phyloP scores from a whole-genome alignment of 2,329 filamentous ascomycete species.

The Phialophora expanda region DNA sequence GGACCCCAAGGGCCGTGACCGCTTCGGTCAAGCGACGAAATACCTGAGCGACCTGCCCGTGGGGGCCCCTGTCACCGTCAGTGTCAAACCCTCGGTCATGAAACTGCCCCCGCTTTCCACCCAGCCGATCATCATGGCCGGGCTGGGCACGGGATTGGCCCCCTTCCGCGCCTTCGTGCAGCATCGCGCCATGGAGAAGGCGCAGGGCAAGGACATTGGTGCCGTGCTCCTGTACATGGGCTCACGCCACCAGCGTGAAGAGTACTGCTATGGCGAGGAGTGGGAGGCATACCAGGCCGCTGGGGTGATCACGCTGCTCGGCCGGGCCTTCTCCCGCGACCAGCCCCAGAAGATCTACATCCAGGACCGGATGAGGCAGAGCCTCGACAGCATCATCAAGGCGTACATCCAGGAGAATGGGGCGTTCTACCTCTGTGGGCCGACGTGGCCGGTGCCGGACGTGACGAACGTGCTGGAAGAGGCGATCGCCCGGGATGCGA shows the following conservation, averaged over 20 bases:
- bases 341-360: constrained; percentile 99
- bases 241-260: constrained; percentile 94
- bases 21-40: constrained; percentile 89
- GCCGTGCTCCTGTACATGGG: constrained; percentile 95
- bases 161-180: constrained; percentile 99
- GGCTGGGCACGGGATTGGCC: constrained; percentile 94
- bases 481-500: constrained; percentile 79
- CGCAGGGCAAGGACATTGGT: constrained; percentile 94
- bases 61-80: constrained; percentile 82
- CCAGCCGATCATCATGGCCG: constrained; percentile 97
- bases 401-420: constrained; percentile 88
- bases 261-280: constrained; percentile 98
- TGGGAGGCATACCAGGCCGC: constrained; percentile 98
- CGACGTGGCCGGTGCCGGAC: constrained; percentile 97
- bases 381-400: constrained; percentile 77
- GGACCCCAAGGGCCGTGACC: constrained; percentile 82
- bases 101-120: constrained; percentile 89
- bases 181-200: constrained; percentile 96
- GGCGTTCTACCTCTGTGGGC: constrained; percentile 95
- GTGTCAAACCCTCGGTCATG: constrained; percentile 98
- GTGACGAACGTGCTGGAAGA: constrained; percentile 93
- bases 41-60: constrained; percentile 79
- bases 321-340: constrained; percentile 92
- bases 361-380: constrained; percentile 95
- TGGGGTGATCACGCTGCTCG: constrained; percentile 91